Evolutionary conservation across 192 early-diverging fungal genomes (phyloP), one percentile per base, ranked within the genome.

Genomic region (Podila verticillata): DNA sequence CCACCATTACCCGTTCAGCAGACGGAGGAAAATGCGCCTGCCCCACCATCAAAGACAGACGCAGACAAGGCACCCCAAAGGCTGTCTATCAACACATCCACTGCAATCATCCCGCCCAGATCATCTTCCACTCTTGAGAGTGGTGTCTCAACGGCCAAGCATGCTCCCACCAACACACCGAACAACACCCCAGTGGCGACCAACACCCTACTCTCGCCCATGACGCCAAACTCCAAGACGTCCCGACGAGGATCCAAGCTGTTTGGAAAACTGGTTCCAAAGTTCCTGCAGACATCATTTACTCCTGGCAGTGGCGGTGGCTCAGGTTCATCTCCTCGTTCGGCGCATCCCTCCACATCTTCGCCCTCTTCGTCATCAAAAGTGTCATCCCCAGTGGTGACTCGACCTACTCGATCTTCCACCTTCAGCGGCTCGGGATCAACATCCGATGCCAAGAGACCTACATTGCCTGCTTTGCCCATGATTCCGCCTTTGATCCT

Each of bases 191-290:
- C 30, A 4, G 6, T 29, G 2, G 20, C 58, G 12, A 7, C 58
- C 58, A 30, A 10, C 26, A 19, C 10, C 29, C 26, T 60, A 26
- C 20, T 26, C 36, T 39, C 31, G 32, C 61, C 61, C 31, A 49
- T 48, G 10, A 39, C 44, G 0, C 35, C 22, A 29, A 24, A 22
- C 54, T 57, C 54, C 20, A 64, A 22, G 39, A 29, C 17, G n/a
- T 32, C 61, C 31, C 13, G 30, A 29, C 26, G 70, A 44, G 34
- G 70, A 19, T 68, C 77, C 2, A 72, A 66, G 26, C 54, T 80
- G 12, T 68, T 80, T 68, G 77, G 77, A 8, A 80, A 72, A 24
- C 12, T 80, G 4, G 65, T 80, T 17, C 77, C 77, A 32, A 80
- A 72, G 65, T 80, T 80, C 39, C 20, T 80, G 30, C 75, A 80